Evolutionary conservation across 352 stramenopile genomes (phyloP).

Genomic region (Globisporangium cylindrosporum): DNA sequence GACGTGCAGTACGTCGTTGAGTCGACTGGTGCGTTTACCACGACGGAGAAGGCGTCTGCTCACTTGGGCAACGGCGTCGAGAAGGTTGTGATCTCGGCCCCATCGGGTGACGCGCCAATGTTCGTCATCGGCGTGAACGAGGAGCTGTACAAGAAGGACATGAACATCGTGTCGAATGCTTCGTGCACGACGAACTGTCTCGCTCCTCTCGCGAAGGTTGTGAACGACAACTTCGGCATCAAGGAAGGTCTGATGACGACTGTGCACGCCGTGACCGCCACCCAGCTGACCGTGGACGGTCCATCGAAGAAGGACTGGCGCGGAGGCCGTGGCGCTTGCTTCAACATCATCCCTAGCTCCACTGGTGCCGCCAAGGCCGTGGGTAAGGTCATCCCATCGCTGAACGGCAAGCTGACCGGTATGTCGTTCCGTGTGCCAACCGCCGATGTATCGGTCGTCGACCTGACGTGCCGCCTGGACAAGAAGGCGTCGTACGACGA

Average conservation of each 20-base stretch:
- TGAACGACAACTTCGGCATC: constrained; percentile 99
- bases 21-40: constrained; percentile 74
- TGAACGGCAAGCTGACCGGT: constrained; percentile 92
- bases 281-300: constrained; percentile 97
- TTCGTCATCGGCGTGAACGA: constrained; percentile 99
- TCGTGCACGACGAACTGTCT: constrained; percentile 99
- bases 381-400: constrained; percentile 96
- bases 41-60: constrained; percentile 88
- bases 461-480: constrained; percentile 80
- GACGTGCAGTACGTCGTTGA: constrained; percentile 96
- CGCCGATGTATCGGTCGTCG: constrained; percentile 87
- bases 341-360: constrained; percentile 99
- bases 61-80: constrained; percentile 94
- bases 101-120: constrained; percentile 97
- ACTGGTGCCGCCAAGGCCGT: constrained; percentile 98
- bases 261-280: constrained; percentile 98
- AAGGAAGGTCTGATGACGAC: constrained; percentile 99
- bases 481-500: constrained; percentile 96
- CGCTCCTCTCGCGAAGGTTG: constrained; percentile 97
- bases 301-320: constrained; percentile 99
- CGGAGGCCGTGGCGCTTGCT: constrained; percentile 94
- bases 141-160: constrained; percentile 91
- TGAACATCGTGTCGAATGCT: constrained; percentile 98
- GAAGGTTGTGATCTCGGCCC: constrained; percentile 97
- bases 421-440: constrained; percentile 92